Conservation (phyloP, 176 grass and related monocot genomes). For the Typha latifolia region DNA sequence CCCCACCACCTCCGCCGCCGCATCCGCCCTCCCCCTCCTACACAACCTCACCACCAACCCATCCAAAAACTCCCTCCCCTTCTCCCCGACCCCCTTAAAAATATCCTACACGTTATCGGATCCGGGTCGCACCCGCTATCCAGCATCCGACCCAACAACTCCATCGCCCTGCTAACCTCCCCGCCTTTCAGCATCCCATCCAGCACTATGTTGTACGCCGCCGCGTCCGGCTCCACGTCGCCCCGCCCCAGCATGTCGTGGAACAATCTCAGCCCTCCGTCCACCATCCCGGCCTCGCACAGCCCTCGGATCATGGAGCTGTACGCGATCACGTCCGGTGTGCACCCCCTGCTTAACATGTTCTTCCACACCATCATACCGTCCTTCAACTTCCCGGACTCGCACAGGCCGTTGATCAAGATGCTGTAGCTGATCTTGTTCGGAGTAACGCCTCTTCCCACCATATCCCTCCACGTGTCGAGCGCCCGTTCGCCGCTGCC, state of each 20-base stretch:
- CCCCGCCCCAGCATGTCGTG: slow-evolving; percentile 57
- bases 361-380: slow-evolving; percentile 96
- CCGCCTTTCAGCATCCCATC: slow-evolving; percentile 45
- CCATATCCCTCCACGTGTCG: slow-evolving; percentile 60
- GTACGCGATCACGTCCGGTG: slow-evolving; percentile 67
- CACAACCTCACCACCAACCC: slow-evolving; percentile 57
- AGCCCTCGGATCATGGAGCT: slow-evolving; percentile 88
- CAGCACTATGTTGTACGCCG: slow-evolving; percentile 66
- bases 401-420: slow-evolving; percentile 64
- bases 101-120: slow-evolving; percentile 61
- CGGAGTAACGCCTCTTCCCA: slow-evolving; percentile 34
- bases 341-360: slow-evolving; percentile 57
- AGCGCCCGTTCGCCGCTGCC: slow-evolving; percentile 41
- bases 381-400: slow-evolving; percentile 63
- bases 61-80: slow-evolving; percentile 66
- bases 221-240: slow-evolving; percentile 48
- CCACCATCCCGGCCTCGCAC: slow-evolving; percentile 58
- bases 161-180: slow-evolving; percentile 41
- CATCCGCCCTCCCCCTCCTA: slow-evolving; percentile 44
- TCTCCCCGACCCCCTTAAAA: slow-evolving; percentile 41
- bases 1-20: slow-evolving; percentile 43
- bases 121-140: slow-evolving; percentile 76
- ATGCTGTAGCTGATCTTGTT: slow-evolving; percentile 70
- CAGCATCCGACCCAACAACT: slow-evolving; percentile 67
- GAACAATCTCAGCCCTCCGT: slow-evolving; percentile 58